A percentile compares a stretch with the other conserved stretches of the same genome.
These are phyloP conservation scores for Cladobotryum protrusum DNA, from an alignment of 2,329 filamentous ascomycete genomes.

Conservation along the genomic window DNA sequence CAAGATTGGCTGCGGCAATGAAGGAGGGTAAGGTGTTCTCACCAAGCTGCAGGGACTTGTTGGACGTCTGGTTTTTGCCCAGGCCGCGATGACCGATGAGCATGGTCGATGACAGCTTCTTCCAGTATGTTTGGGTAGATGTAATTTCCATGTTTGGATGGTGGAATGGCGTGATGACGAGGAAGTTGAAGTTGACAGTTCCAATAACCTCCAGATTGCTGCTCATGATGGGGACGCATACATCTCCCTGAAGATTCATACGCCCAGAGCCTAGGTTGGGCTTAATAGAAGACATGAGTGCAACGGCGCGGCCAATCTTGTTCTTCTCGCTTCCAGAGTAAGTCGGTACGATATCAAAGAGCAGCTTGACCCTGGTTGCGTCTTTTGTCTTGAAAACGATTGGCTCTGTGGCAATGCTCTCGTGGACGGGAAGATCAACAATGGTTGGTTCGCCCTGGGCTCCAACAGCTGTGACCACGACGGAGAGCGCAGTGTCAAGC, in stretches of 20 bases:
- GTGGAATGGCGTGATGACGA: constrained; percentile 88
- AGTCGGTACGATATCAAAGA: constrained; percentile 93
- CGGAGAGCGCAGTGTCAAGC: constrained; percentile 85
- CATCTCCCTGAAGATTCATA: constrained; percentile 88
- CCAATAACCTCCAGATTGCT: constrained; percentile 86
- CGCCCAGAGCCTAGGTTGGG: constrained; percentile 75
- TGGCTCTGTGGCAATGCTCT: constrained; percentile 88
- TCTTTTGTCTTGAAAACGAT: constrained; percentile 82
- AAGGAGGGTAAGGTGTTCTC: constrained; percentile 96
- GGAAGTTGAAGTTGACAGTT: constrained; percentile 92
- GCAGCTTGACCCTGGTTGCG: constrained; percentile 72
- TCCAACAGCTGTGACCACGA: constrained; percentile 81
- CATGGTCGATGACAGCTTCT: constrained; percentile 84
- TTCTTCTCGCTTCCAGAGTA: constrained; percentile 86
- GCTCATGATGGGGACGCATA: constrained; percentile 85
- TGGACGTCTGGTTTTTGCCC: constrained; percentile 81
- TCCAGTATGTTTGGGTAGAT: constrained; percentile 92
- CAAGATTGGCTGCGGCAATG: constrained; percentile 89
- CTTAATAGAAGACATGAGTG: constrained; percentile 79
- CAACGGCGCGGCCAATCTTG: constrained; percentile 83
- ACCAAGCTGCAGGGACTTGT: constrained; percentile 84
- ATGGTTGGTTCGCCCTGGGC: constrained; percentile 82
- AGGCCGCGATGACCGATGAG: constrained; percentile 66
- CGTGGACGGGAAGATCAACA: constrained; percentile 88
- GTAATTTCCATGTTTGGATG: constrained; percentile 93